Evolutionary conservation across 2,329 filamentous ascomycete species (phyloP).

Genomic region (Phialophora tarda): DNA sequence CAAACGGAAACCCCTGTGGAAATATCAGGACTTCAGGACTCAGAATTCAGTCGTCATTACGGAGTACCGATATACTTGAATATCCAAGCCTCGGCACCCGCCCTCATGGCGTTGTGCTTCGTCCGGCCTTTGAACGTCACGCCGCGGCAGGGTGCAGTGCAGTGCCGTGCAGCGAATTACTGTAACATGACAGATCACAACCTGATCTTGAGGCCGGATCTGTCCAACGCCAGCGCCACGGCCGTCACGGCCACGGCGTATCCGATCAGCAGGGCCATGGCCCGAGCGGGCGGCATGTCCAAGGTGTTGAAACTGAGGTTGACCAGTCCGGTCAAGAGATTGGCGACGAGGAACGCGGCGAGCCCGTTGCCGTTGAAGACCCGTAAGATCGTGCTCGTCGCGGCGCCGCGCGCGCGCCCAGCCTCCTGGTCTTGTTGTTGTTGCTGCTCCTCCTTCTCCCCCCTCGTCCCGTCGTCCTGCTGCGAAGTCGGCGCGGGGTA

Average conservation of each 20-base stretch:
- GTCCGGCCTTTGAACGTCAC: background rate
- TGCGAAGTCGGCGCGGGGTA: conserved; percentile 34
- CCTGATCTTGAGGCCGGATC: conserved; percentile 45
- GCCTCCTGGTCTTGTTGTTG: background rate
- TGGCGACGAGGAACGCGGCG: conserved; percentile 82
- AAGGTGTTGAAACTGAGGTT: conserved; percentile 87
- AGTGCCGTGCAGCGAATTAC: background rate
- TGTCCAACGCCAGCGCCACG: conserved; percentile 60
- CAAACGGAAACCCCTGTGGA: too few relatives aligned
- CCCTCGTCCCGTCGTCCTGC: conserved; percentile 66
- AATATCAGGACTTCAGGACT: background rate
- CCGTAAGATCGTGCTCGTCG: conserved; percentile 79
- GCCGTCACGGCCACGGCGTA: conserved; percentile 73
- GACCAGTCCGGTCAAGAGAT: conserved; percentile 84
- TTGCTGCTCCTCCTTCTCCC: conserved; percentile 44
- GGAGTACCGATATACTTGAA: too few relatives aligned
- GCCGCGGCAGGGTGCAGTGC: too few relatives aligned
- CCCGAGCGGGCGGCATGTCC: conserved; percentile 65
- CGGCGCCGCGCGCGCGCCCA: too few relatives aligned
- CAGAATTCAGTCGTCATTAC: too few relatives aligned
- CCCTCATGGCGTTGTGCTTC: too few relatives aligned
- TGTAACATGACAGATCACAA: conserved; percentile 16
- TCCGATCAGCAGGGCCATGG: conserved; percentile 75
- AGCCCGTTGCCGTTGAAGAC: conserved; percentile 90
- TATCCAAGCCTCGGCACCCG: too few relatives aligned